Evolutionary conservation across 164 flowering plant species (phyloP), one percentile per base, ranked within the genome.

Genomic region (Dillenia turbinata): DNA sequence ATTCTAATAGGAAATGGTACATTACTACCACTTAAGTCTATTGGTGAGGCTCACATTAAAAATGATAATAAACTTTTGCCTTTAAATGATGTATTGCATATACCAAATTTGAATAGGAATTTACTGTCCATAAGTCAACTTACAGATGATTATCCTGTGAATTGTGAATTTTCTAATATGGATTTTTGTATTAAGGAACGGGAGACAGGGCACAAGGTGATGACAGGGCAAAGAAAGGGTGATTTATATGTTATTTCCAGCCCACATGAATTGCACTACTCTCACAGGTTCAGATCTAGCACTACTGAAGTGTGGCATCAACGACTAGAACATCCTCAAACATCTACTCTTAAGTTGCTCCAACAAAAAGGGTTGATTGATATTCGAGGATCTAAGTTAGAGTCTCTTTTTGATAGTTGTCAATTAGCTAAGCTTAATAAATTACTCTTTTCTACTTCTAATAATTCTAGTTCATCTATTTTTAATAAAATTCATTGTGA

Each of bases 401-500:
- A 24, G 3, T 24, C 26, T 24, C 26, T 24, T 24, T 3, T 1
- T 24, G 26, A 24, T 24, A 24, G 26, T 24, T 24, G 26, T 24
- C 26, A 24, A 24, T 24, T 24, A 24, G 26, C 26, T 24, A 24
- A 24, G 26, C 26, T 24, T 24, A 24, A 3, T 24, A 24, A 24
- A 24, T 24, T 24, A 24, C 26, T 3, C 1, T 24, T 24, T 24
- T 24, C 26, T 24, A 24, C 26, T 24, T 24, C 26, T 24, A 3
- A 48, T 19, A 13, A 49, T 5, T 8, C n/a, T 49, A 10, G 17
- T 22, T 3, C 45, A 12, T 2, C 49, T 60, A 15, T 54, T 49
- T 15, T 49, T 8, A 45, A 60, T 9, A 55, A 49, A 49, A 24
- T 48, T 24, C 63, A 60, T 49, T 60, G 54, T 60, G 63, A 60